Evolutionary conservation across 495 filamentous ascomycete genomes (phyloP), one percentile per base, ranked within the genome.

Genomic region (Pseudotulostoma volvatum): DNA sequence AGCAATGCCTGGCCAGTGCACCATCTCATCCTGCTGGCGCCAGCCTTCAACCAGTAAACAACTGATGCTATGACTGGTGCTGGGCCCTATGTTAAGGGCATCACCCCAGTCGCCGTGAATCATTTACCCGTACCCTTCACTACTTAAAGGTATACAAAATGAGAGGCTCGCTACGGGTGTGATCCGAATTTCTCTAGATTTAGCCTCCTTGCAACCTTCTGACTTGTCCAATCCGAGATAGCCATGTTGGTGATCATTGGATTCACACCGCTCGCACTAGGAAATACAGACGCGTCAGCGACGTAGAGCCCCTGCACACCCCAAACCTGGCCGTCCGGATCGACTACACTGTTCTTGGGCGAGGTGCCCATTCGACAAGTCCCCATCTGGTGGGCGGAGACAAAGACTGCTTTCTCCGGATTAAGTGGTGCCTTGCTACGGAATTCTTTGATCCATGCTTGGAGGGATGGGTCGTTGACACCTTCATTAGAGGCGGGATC

Each of bases 161-260:
- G n/a, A n/a, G n/a, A n/a, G n/a, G n/a, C n/a, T n/a, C n/a, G n/a
- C n/a, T n/a, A n/a, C n/a, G n/a, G n/a, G n/a, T n/a, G n/a, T n/a
- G n/a, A n/a, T n/a, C n/a, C n/a, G n/a, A n/a, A n/a, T n/a, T n/a
- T n/a, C n/a, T n/a, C n/a, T n/a, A n/a, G n/a, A n/a, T n/a, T n/a
- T n/a, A n/a, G n/a, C n/a, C n/a, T n/a, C n/a, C n/a, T n/a, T n/a
- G n/a, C n/a, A n/a, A n/a, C n/a, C n/a, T n/a, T n/a, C n/a, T n/a
- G n/a, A n/a, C n/a, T n/a, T n/a, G n/a, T n/a, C n/a, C n/a, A n/a
- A n/a, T n/a, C n/a, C n/a, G n/a, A n/a, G n/a, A 93, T 85, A 2
- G 76, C 84, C 85, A 94, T 90, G 40, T 69, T 79, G 33, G 85
- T 93, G 23, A 93, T 61, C 87, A 94, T 94, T 2, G 86, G 88